Base-by-base conservation (phyloP, 2,329 filamentous ascomycete genomes). In the Cryphonectria naterciae region DNA sequence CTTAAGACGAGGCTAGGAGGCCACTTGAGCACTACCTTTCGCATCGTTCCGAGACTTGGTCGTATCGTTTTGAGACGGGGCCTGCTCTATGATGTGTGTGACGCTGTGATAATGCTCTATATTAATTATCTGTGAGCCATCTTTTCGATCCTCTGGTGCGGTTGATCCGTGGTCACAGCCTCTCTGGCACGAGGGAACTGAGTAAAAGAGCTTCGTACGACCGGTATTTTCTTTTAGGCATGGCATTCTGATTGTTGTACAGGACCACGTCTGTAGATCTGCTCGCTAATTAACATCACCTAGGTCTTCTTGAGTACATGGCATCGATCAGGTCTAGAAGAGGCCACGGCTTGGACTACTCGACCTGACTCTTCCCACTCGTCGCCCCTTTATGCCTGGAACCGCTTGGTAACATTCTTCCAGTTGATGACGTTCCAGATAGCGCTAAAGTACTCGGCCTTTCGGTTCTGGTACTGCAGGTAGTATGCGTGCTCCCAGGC, bases 401-500 rank as follows among this genome's bases (percentile, higher is more conserved):
- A 94, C 75, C 93, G 89, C 86, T 91, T 89, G 81, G 93, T 91
- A 61, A 94, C 95, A 43, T 92, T 89, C 88, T 94, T 94, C 95
- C 95, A 98, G 90, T 97, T 97, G 82, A 97, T 86, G 65, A 97
- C 94, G 76, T 97, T 93, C 95, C 95, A 97, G 80, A 97, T 92
- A 71, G 93, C 93, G 77, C 88, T 88, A 83, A 97, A 97, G 87
- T 97, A 97, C 85, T 97, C 94, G 70, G 92, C 94, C 90, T 97
- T 97, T 83, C 94, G 91, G 87, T 97, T 97, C 89, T 97, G 89
- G 85, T 97, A 97, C 85, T 97, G 93, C 73, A 97, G 87, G 84
- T 97, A 97, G 86, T 97, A 97, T 67, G 94, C 94, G 83, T 97
- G 94, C 87, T 97, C 94, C 94, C 94, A 97, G 68, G 94, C 95